These are phyloP conservation scores for Fusarium heterosporum DNA, from an alignment of 2,329 filamentous ascomycete genomes.

Conservation along the genomic window DNA sequence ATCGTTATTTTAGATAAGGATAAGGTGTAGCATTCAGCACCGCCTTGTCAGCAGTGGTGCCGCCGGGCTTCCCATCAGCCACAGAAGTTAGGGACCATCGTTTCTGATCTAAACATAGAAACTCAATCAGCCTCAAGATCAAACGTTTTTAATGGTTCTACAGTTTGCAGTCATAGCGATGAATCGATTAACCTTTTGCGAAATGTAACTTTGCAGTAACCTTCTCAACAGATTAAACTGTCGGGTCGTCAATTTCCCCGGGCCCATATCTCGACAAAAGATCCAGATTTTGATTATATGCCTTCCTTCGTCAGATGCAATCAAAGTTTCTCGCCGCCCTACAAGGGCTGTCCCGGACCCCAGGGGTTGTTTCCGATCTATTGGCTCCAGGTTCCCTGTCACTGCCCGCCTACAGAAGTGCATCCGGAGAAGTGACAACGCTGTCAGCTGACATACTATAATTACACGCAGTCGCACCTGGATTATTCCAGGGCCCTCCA, in stretches of 20 bases:
- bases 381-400: constrained; percentile 16
- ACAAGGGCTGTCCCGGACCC: constrained; percentile 17
- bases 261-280: constrained; percentile 1
- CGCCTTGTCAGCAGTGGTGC: background rate
- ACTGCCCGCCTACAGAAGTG: background rate
- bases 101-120: constrained; percentile 5
- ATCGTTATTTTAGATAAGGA: background rate
- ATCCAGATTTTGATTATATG: constrained; percentile 10
- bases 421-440: background rate
- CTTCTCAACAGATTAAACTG: constrained; percentile 4
- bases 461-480: constrained; percentile 6
- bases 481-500: background rate
- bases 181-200: background rate
- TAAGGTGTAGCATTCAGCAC: background rate
- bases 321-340: constrained; percentile 21
- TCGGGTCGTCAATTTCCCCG: background rate
- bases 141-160: background rate
- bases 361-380: constrained; percentile 27
- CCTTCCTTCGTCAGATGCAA: constrained; percentile 16
- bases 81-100: background rate
- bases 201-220: background rate
- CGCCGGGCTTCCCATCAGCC: constrained; percentile 20
- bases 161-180: background rate
- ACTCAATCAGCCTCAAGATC: background rate
- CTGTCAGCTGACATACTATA: constrained; percentile 10